phyloP scores from a whole-genome alignment of 2,329 filamentous ascomycete genomes.

The Fusarium sp. region DNA sequence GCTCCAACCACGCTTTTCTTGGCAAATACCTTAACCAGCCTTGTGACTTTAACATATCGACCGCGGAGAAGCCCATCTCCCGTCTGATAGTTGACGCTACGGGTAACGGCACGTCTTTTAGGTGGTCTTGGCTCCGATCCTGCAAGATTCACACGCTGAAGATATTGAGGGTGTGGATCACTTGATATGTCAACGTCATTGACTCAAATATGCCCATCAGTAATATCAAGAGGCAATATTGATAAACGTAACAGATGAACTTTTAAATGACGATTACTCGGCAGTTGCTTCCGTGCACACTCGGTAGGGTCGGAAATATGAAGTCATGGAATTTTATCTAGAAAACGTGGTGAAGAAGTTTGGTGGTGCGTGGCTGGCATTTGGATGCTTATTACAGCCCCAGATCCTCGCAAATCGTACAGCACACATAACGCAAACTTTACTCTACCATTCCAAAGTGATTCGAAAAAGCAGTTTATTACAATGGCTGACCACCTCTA shows the following conservation, averaged over 20 bases:
- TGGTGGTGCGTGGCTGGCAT: neutral
- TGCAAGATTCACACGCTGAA: neutral
- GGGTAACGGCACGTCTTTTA: conserved; percentile 17
- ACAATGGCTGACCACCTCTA: conserved; percentile 15
- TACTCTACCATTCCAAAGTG: too few relatives aligned
- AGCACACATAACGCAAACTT: too few relatives aligned
- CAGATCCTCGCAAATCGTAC: too few relatives aligned
- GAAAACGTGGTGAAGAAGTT: neutral
- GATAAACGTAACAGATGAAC: neutral
- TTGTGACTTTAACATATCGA: neutral
- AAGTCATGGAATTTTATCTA: conserved; percentile 11
- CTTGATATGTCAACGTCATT: conserved; percentile 22
- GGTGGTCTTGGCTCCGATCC: neutral
- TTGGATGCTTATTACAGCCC: conserved; percentile 1
- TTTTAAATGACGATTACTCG: conserved; percentile 23
- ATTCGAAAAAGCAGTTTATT: too few relatives aligned
- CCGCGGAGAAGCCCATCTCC: neutral
- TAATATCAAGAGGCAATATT: neutral
- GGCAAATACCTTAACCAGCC: conserved; percentile 1
- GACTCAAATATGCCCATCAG: conserved; percentile 12
- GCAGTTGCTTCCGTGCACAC: neutral
- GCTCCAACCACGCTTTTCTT: too few relatives aligned
- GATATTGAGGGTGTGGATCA: conserved; percentile 9
- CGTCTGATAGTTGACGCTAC: neutral
- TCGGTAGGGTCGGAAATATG: conserved; percentile 6